Base-by-base conservation (phyloP, 768 basidiomycete species). In the Calocybe gangraenosa region DNA sequence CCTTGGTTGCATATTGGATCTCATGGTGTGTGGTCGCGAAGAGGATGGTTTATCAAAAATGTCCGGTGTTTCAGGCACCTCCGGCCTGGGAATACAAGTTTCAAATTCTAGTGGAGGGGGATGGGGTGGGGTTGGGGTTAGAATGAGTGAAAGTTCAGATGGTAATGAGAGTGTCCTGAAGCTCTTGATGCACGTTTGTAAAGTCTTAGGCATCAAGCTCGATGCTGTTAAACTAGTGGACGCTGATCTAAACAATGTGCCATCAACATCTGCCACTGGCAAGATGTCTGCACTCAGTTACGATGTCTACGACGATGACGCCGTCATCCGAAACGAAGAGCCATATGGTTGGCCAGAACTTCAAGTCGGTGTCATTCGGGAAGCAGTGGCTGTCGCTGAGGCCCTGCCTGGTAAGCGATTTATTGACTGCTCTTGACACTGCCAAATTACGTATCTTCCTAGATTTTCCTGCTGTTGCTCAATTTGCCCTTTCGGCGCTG, bases 321-420 rank as follows among this genome's bases (percentile, higher is more conserved):
- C 67, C 0, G 48, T 68, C 7, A 67, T 68, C 25, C 64, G 67
- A 15, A 60, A 66, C 22, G 68, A 64, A 19, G 79, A 82, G 50
- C 64, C 76, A 3, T 89, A 82, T 59, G 96, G 96, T 3, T 98
- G 95, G 95, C 86, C 93, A 2, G 91, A 93, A 61, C 69, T 99
- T 32, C 95, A 96, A 68, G 79, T 97, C 14, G 92, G 92, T 18
- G 81, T 94, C n/a, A 74, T 97, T 17, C 79, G 92, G 30, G 96
- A 98, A 61, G 91, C 92, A 0, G 83, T 97, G 17, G 84, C 87
- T 0, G 82, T 98, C 2, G 89, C 92, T 1, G 92, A 97, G 63
- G 82, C 91, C 11, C 67, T 99, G 18, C 92, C 95, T 46, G 92
- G 93, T 91, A 49, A 43, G 75, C 65, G 3, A 46, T 40, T 39